Base-by-base conservation (phyloP, 768 basidiomycete genomes). In the Hydnum rufescens region DNA sequence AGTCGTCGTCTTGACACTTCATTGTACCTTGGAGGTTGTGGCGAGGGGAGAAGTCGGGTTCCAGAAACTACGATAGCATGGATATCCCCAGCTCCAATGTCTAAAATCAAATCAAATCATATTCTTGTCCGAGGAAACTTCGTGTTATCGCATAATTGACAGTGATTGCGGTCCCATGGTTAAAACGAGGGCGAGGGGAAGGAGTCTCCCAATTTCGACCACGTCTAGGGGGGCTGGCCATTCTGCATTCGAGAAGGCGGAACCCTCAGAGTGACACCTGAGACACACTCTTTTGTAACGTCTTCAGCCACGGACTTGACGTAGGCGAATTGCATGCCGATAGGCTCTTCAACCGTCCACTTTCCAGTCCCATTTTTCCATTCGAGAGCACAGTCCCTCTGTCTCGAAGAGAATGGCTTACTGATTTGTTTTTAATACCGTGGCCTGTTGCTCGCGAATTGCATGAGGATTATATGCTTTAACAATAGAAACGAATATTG, bases 71-170 rank as follows among this genome's bases (percentile, higher is more conserved):
- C 67, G 0, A 85, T 88, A 1, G 87, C 85, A 28, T 76, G 72
- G 42, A 81, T 79, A 3, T 81, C 73, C 1, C 80, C 80, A 3
- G 93, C 86, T 39, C 95, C 95, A 1, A 89, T 85, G 60, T 97
- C 95, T 65, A 84, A 99, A 54, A 99, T 79, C 58, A 99, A 66
- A 62, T 97, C 90, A 63, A 81, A n/a, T n/a, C n/a, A n/a, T n/a
- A 76, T 61, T 92, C 82, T 0, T 78, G 76, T 2, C 67, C 68
- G 0, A 81, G 68, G 70, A 97, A 97, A 1, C 77, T 72, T 47
- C 93, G 77, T 1, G 90, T 89, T 89, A 97, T 95, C 42, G 95
- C 95, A 61, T 86, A 99, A 68, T 99, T 99, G 58, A 97, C 74
- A 8, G 89, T 93, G n/a, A 92, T 82, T 2, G 90, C 87, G 0